These are phyloP conservation scores for Xylaria polymorpha DNA, from an alignment of 2,329 filamentous ascomycete species.

Conservation along the genomic window DNA sequence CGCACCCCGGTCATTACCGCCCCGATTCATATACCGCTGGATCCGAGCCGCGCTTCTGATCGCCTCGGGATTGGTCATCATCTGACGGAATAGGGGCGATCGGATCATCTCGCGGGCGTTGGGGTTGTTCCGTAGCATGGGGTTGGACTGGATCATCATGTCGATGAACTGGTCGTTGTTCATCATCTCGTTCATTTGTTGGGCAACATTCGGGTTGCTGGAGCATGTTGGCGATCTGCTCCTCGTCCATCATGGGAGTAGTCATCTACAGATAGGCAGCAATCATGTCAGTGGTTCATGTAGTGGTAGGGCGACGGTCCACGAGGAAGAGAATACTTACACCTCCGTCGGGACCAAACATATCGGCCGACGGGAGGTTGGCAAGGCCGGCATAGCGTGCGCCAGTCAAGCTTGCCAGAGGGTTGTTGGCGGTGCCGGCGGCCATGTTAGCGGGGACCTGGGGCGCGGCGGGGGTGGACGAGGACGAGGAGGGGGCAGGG, in stretches of 20 bases:
- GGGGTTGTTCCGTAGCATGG: constrained; percentile 62
- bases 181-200: constrained; percentile 92
- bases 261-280: constrained; percentile 75
- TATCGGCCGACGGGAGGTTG: constrained; percentile 84
- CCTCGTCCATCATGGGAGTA: constrained; percentile 79
- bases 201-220: constrained; percentile 85
- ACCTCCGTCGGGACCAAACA: constrained; percentile 94
- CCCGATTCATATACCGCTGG: constrained; percentile 75
- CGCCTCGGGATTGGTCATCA: constrained; percentile 92
- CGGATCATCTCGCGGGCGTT: constrained; percentile 86
- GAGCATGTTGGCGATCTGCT: constrained; percentile 85
- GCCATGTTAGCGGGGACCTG: constrained; percentile 82
- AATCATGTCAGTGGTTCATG: constrained; percentile 4
- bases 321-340: constrained; percentile 65
- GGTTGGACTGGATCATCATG: constrained; percentile 93
- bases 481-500: constrained; percentile 55
- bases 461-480: constrained; percentile 60
- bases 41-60: constrained; percentile 85
- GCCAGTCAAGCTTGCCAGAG: constrained; percentile 88
- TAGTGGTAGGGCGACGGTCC: background rate
- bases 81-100: constrained; percentile 86
- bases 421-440: constrained; percentile 86
- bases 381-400: constrained; percentile 94
- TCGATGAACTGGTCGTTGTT: constrained; percentile 95
- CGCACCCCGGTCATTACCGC: constrained; percentile 57